Evolutionary conservation across 1,284 basidiomycete species (phyloP).

Genomic region (Pholiota adiposa): DNA sequence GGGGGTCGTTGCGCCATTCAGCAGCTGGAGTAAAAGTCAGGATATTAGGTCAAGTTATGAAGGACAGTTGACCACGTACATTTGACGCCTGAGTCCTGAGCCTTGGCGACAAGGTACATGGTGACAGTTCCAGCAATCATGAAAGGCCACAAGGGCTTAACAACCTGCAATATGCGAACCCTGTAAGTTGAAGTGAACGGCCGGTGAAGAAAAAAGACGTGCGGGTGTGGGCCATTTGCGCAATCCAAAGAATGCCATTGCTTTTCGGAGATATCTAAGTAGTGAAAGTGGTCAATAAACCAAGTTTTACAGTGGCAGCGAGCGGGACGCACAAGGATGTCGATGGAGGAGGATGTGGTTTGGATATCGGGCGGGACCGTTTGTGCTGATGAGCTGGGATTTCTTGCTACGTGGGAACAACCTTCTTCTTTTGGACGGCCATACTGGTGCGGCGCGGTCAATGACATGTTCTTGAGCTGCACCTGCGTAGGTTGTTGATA

Average conservation of each 20-base stretch:
- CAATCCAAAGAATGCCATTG: slow-evolving; percentile 75
- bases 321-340: slow-evolving; percentile 17
- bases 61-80: slow-evolving; percentile 51
- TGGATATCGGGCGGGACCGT: slow-evolving; percentile 37
- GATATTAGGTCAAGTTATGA: slow-evolving; percentile 17
- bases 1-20: slow-evolving; percentile 70
- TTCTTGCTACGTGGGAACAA: slow-evolving; percentile 31
- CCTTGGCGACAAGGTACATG: slow-evolving; percentile 64
- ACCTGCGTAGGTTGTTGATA: neutral
- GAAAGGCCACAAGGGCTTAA: slow-evolving; percentile 79
- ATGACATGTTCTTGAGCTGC: slow-evolving; percentile 1
- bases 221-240: slow-evolving; percentile 81
- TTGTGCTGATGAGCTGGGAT: slow-evolving; percentile 30
- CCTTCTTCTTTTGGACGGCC: slow-evolving; percentile 24
- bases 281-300: neutral
- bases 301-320: slow-evolving; percentile 4
- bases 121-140: slow-evolving; percentile 64
- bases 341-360: slow-evolving; percentile 26
- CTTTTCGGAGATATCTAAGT: slow-evolving; percentile 21
- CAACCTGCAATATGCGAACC: slow-evolving; percentile 46
- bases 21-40: no score
- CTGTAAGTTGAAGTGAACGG: slow-evolving; percentile 9
- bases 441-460: neutral
- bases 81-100: slow-evolving; percentile 67
- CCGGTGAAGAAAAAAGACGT: slow-evolving; percentile 37